These are phyloP conservation scores for Periconia sp. DNA, from an alignment of 2,329 filamentous ascomycete genomes.

Conservation along the genomic window DNA sequence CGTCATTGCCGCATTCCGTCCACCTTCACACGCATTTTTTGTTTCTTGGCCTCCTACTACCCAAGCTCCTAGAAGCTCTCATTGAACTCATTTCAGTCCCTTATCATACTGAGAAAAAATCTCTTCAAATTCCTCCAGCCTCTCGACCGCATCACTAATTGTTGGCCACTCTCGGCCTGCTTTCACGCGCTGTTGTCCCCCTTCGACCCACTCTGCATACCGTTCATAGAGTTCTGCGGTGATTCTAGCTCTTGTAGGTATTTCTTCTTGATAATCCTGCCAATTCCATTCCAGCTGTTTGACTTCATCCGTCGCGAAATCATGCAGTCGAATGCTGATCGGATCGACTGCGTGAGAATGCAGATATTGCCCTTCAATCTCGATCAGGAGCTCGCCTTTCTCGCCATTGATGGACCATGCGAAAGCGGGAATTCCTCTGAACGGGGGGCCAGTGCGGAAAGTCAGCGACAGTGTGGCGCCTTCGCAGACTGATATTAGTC, in stretches of 20 bases:
- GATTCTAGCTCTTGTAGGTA: slow-evolving; percentile 25
- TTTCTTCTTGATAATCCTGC: slow-evolving; percentile 43
- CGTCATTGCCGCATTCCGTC: no score
- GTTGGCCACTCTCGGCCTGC: slow-evolving; percentile 37
- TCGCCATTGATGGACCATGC: slow-evolving; percentile 22
- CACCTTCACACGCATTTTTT: no score
- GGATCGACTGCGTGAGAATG: slow-evolving; percentile 13
- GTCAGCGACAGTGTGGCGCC: slow-evolving; percentile 15
- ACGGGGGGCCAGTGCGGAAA: slow-evolving; percentile 21
- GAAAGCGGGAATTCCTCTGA: slow-evolving; percentile 18
- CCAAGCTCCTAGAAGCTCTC: no score
- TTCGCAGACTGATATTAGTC: slow-evolving; percentile 5
- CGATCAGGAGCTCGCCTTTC: slow-evolving; percentile 21
- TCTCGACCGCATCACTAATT: slow-evolving; percentile 52
- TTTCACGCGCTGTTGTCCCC: slow-evolving; percentile 12
- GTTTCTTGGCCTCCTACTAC: no score
- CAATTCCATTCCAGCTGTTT: slow-evolving; percentile 49
- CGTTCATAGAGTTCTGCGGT: slow-evolving; percentile 38
- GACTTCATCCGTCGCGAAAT: slow-evolving; percentile 31
- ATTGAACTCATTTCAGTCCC: no score
- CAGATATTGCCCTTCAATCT: slow-evolving; percentile 3
- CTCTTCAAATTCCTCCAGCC: slow-evolving; percentile 52
- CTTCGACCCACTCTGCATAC: slow-evolving; percentile 30
- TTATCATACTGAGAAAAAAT: slow-evolving; percentile 22
- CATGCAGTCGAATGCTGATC: slow-evolving; percentile 31